Base-by-base conservation (phyloP, 345 rosid genomes). In the Acer negundo region DNA sequence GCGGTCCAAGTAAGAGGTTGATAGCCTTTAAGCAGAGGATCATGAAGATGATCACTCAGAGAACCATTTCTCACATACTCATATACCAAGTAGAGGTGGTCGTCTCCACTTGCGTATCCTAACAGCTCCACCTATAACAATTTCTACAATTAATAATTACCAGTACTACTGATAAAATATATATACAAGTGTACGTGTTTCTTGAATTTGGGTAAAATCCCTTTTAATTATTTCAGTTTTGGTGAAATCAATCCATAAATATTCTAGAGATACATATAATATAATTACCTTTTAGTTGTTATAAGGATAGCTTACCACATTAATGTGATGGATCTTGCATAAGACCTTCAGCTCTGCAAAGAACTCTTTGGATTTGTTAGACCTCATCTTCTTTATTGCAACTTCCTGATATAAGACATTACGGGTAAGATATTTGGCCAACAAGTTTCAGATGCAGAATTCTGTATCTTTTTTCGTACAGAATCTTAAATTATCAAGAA, bases 361-460 rank as follows among this genome's bases (percentile, higher is more conserved):
- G 79, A 91, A 91, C 84, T 91, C 90, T 72, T 83, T 88, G 31
- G 92, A 87, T 75, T 91, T 91, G 84, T 82, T 91, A 2, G 90
- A 91, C 80, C 80, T 83, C 95, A 88, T 91, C 88, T 88, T 83
- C 93, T 89, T 89, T 76, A 88, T 79, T 6, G 93, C 95, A 76
- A 84, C 91, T 82, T 91, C 93, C 93, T 89, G 76, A 68, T 72
- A 16, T 51, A 77, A 61, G 62, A 11, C 15, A 10, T 3, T 42
- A 46, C 0, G 13, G 1, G 46, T 42, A 8, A 42, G 46, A 9
- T 42, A 42, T 8, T 42, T 42, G 2, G 2, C 46, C 10, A 42
- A 35, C 38, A 35, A 4, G 6, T 35, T 35, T 35, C 6, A 4
- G 6, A 1, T 5, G 38, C 38, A 4, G 5, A 35, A 35, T 35